These are phyloP conservation scores for Cyberlindnera suaveolens DNA, from an alignment of 805 yeast species.

Conservation along the genomic window DNA sequence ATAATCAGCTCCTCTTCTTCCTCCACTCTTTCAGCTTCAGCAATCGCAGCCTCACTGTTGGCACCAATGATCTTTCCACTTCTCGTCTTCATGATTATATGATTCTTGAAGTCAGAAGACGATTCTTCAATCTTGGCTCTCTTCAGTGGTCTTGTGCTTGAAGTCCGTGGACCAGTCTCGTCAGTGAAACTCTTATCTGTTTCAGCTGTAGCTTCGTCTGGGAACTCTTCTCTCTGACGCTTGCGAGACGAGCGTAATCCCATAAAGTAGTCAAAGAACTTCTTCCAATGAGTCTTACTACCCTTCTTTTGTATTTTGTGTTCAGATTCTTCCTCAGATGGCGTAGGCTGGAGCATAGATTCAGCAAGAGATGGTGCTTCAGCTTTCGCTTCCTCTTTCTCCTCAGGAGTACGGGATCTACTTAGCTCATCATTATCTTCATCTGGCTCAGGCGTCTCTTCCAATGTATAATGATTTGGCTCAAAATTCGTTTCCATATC, in stretches of 20 bases:
- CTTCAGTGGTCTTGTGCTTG: neutral
- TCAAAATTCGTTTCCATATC: neutral
- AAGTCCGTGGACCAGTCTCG: too few species aligned
- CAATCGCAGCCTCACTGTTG: conserved; percentile 19
- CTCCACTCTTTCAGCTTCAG: conserved; percentile 17
- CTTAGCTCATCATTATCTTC: neutral
- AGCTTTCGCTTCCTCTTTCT: conserved; percentile 1
- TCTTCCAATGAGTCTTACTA: neutral
- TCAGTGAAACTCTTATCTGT: too few species aligned
- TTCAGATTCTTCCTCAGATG: neutral
- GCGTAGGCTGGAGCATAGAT: too few species aligned
- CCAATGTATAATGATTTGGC: neutral
- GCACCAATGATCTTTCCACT: conserved; percentile 28
- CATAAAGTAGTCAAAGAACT: neutral
- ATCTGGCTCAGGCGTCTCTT: neutral
- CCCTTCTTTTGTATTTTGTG: too few species aligned
- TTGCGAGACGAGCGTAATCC: neutral
- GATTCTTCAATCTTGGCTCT: conserved; percentile 2
- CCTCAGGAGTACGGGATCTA: neutral
- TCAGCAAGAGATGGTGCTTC: neutral
- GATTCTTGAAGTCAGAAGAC: conserved; percentile 4
- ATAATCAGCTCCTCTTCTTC: conserved; percentile 18
- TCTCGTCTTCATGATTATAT: conserved; percentile 24
- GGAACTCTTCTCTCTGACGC: conserved; percentile 1
- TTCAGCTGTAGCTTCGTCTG: neutral